Base-by-base conservation (phyloP, 139 green algal species). In the Penium margaritaceum region DNA sequence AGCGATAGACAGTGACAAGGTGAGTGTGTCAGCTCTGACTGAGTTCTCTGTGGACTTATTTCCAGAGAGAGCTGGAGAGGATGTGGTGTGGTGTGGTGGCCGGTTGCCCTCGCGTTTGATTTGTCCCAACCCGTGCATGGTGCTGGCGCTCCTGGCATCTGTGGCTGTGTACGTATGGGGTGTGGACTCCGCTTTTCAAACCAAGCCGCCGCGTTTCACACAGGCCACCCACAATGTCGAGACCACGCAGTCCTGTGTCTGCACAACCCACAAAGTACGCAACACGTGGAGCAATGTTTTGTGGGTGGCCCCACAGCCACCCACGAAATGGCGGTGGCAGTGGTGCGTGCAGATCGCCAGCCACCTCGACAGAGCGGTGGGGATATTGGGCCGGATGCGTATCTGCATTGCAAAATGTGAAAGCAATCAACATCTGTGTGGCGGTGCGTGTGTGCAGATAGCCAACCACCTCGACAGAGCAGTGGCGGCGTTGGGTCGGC, bases 381-480 rank as follows among this genome's bases (percentile, higher is more conserved):
- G 70, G 24, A 62, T n/a, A 2, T 32, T 70, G 34, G 74, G 79
- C 2, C 66, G 88, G 36, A 2, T 54, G 47, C 51, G n/a, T n/a
- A n/a, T n/a, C n/a, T n/a, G n/a, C n/a, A n/a, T n/a, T n/a, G n/a
- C n/a, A n/a, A n/a, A n/a, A n/a, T n/a, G n/a, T n/a, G n/a, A n/a
- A n/a, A n/a, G n/a, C n/a, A n/a, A n/a, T n/a, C n/a, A n/a, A n/a
- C 47, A 58, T 21, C 47, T 33, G 9, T 15, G 47, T 2, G 44
- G 44, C 6, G 19, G 44, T 21, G 19, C 44, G 2, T 55, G 44
- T 21, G 44, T 7, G 3, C 71, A 74, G 87, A 86, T 93, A 17
- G 94, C 94, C 12, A 90, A 89, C 83, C 89, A 90, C 67, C 80
- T 98, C 17, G 86, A 95, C 82, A 86, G 77, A 30, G 85, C 86